phyloP scores from a whole-genome alignment of 2,329 filamentous ascomycete genomes.

The Trichoderma aggressivum region DNA sequence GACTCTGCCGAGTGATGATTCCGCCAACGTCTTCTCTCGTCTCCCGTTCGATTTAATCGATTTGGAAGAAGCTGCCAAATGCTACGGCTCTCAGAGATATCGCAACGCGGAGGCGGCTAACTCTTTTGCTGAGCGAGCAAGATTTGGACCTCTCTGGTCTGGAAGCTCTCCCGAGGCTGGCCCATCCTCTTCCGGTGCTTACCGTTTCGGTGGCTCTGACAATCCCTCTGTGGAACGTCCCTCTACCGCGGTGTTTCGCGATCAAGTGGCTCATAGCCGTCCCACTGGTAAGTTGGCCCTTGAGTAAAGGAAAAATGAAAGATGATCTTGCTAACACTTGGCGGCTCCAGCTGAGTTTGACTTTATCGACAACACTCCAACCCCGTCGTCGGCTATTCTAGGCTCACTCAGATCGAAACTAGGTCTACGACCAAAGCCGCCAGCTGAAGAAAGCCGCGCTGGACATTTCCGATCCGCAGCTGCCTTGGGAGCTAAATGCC shows the following conservation, averaged over 20 bases:
- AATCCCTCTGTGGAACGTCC: slow-evolving; percentile 1
- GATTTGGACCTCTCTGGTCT: slow-evolving; percentile 33
- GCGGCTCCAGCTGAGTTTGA: background rate
- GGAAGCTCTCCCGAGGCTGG: slow-evolving; percentile 4
- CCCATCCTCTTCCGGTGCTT: background rate
- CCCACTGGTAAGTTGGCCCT: background rate
- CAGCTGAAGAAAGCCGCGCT: background rate
- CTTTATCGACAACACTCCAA: background rate
- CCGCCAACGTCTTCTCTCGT: slow-evolving; percentile 24
- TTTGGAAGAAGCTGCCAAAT: slow-evolving; percentile 35
- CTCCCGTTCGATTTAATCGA: slow-evolving; percentile 38
- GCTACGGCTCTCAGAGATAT: slow-evolving; percentile 1
- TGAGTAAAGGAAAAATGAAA: background rate
- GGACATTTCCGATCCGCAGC: slow-evolving; percentile 11
- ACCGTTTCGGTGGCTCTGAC: background rate
- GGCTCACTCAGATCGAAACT: background rate
- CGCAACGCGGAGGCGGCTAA: background rate
- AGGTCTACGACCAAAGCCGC: background rate
- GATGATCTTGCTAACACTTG: background rate
- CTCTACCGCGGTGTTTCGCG: background rate
- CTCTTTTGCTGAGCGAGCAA: slow-evolving; percentile 28
- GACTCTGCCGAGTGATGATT: background rate
- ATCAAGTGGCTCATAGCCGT: background rate
- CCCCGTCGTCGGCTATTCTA: slow-evolving; percentile 18
- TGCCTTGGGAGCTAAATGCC: slow-evolving; percentile 9